These are phyloP conservation scores for Naganishia sp. DNA, from an alignment of 1,284 basidiomycete species.

Conservation along the genomic window DNA sequence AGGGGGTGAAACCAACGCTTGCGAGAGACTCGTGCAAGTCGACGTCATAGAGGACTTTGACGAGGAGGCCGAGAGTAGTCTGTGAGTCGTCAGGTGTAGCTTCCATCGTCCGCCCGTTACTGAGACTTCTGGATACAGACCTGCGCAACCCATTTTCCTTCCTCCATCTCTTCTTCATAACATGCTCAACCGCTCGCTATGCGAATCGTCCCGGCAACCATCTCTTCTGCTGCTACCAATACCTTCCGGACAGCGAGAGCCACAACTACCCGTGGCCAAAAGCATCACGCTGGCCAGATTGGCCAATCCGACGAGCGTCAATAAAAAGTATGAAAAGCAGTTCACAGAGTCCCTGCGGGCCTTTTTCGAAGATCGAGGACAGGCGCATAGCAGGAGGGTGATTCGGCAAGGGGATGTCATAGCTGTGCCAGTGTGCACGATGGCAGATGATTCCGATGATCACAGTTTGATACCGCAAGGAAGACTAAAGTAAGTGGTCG, in stretches of 20 bases:
- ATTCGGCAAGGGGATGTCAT: constrained; percentile 81
- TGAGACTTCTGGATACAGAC: constrained; percentile 32
- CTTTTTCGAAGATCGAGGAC: constrained; percentile 61
- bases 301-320: constrained; percentile 74
- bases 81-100: constrained; percentile 46
- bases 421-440: constrained; percentile 64
- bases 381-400: constrained; percentile 56
- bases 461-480: constrained; percentile 37
- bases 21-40: constrained; percentile 37
- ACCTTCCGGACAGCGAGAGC: constrained; percentile 54
- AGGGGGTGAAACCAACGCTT: constrained; percentile 43
- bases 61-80: constrained; percentile 37
- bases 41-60: constrained; percentile 49
- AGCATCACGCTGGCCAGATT: constrained; percentile 78
- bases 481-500: constrained; percentile 3
- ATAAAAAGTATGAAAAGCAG: constrained; percentile 69
- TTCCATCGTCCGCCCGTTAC: constrained; percentile 28
- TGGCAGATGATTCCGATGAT: constrained; percentile 50
- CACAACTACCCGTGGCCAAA: constrained; percentile 69
- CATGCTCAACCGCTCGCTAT: constrained; percentile 36
- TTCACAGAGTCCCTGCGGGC: constrained; percentile 69
- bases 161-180: constrained; percentile 43
- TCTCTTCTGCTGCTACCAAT: constrained; percentile 48
- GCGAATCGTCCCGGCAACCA: constrained; percentile 31
- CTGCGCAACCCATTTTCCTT: constrained; percentile 63